Evolutionary conservation across 2,329 filamentous ascomycete genomes (phyloP).

Genomic region (Claviceps capensis): DNA sequence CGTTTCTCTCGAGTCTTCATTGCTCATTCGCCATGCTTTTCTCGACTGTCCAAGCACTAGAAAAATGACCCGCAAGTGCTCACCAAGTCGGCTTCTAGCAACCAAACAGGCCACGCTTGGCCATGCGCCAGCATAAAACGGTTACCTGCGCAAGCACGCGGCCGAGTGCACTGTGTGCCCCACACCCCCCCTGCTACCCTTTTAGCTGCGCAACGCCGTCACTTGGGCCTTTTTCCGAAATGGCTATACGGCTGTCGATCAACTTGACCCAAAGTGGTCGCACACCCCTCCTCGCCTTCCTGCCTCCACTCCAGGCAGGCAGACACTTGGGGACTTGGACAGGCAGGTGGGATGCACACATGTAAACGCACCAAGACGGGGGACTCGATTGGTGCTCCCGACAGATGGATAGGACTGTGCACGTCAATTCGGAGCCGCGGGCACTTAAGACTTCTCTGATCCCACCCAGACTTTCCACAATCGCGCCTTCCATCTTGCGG

Average conservation of each 20-base stretch:
- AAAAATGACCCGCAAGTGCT: neutral
- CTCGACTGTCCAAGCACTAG: neutral
- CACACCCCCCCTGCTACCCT: constrained; percentile 11
- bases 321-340: neutral
- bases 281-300: constrained; percentile 14
- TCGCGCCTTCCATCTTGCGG: constrained; percentile 17
- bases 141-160: constrained; percentile 10
- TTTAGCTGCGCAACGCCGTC: constrained; percentile 29
- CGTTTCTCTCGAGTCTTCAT: neutral
- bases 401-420: constrained; percentile 24
- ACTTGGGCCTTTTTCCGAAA: constrained; percentile 30
- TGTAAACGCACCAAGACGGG: constrained; percentile 14
- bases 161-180: neutral
- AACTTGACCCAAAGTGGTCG: constrained; percentile 37
- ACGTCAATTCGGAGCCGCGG: constrained; percentile 23
- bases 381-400: constrained; percentile 24
- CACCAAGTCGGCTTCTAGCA: neutral
- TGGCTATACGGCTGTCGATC: constrained; percentile 42
- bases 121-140: neutral
- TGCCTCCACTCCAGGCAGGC: neutral
- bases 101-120: constrained; percentile 12
- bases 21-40: neutral
- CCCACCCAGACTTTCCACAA: constrained; percentile 27
- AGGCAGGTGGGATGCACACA: neutral
- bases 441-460: constrained; percentile 50